Conservation (phyloP, 2,329 filamentous ascomycete species). For the Fusarium lyarnte region DNA sequence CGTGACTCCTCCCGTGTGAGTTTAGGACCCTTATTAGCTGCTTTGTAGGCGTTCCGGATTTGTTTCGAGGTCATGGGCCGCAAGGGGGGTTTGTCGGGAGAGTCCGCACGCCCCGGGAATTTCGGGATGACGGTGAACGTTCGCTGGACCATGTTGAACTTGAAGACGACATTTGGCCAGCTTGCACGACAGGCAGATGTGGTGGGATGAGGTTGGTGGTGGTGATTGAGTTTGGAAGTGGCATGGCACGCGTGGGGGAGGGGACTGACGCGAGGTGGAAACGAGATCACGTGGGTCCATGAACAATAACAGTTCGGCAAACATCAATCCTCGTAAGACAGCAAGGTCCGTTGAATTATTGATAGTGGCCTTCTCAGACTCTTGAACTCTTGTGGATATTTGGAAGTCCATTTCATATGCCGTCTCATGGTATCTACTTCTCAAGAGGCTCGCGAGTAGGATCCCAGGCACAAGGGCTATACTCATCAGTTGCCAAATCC, state of each 20-base stretch:
- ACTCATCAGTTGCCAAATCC: conserved; percentile 60
- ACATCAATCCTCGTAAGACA: background rate
- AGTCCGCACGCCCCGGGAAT: conserved; percentile 35
- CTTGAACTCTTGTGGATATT: background rate
- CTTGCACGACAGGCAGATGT: background rate
- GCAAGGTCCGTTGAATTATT: background rate
- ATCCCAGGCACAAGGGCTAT: conserved; percentile 66
- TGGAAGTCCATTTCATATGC: background rate
- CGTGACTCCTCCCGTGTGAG: conserved; percentile 54
- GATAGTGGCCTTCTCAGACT: too few species aligned
- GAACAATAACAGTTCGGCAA: conserved; percentile 1
- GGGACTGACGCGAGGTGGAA: conserved; percentile 37
- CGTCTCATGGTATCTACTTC: conserved; percentile 36
- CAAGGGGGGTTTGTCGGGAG: conserved; percentile 27
- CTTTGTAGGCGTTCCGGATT: conserved; percentile 51
- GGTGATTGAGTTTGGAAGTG: background rate
- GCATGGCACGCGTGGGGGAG: conserved; percentile 20
- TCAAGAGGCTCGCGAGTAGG: conserved; percentile 61
- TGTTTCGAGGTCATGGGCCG: conserved; percentile 56
- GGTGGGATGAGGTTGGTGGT: background rate
- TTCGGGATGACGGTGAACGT: conserved; percentile 58
- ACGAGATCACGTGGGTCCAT: conserved; percentile 40
- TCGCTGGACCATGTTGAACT: conserved; percentile 51
- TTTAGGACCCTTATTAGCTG: conserved; percentile 47
- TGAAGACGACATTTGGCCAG: conserved; percentile 33